Conservation (phyloP, 495 filamentous ascomycete genomes). For the Aspergillus campestris region DNA sequence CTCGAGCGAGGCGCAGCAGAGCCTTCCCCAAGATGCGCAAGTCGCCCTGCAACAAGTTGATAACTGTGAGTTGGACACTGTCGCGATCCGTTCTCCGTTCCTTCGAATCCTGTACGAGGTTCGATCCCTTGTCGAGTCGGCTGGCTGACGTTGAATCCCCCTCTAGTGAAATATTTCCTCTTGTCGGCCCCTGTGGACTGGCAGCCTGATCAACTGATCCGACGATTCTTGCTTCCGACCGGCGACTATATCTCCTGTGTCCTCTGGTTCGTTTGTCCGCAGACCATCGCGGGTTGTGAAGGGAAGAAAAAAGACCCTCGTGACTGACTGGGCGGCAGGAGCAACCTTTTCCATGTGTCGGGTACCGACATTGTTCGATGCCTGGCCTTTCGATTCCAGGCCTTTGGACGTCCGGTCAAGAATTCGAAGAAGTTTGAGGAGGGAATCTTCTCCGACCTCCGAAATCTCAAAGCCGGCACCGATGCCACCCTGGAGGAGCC, state of each 20-base stretch:
- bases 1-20: slow-evolving; percentile 90
- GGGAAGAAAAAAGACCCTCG: background rate
- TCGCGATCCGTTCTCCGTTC: too few relatives aligned
- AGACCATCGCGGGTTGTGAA: background rate
- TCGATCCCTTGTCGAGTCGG: background rate
- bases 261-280: slow-evolving; percentile 58
- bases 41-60: slow-evolving; percentile 97
- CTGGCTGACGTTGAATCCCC: slow-evolving; percentile 9
- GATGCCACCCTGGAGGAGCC: slow-evolving; percentile 99
- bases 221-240: slow-evolving; percentile 88
- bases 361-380: slow-evolving; percentile 98
- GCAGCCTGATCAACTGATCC: slow-evolving; percentile 92
- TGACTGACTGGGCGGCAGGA: slow-evolving; percentile 45
- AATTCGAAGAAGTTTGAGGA: slow-evolving; percentile 99
- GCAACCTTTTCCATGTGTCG: slow-evolving; percentile 97
- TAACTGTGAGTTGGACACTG: slow-evolving; percentile 64
- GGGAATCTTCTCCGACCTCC: slow-evolving; percentile 96
- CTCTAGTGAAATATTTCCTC: slow-evolving; percentile 95
- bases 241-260: slow-evolving; percentile 99
- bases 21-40: slow-evolving; percentile 90
- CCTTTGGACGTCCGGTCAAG: slow-evolving; percentile 95
- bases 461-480: slow-evolving; percentile 95
- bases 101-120: too few relatives aligned
- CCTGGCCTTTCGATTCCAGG: slow-evolving; percentile 95
- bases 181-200: slow-evolving; percentile 98